These are phyloP conservation scores for Colletotrichum chrysophilum DNA, from an alignment of 2,329 filamentous ascomycete genomes.

Conservation along the genomic window DNA sequence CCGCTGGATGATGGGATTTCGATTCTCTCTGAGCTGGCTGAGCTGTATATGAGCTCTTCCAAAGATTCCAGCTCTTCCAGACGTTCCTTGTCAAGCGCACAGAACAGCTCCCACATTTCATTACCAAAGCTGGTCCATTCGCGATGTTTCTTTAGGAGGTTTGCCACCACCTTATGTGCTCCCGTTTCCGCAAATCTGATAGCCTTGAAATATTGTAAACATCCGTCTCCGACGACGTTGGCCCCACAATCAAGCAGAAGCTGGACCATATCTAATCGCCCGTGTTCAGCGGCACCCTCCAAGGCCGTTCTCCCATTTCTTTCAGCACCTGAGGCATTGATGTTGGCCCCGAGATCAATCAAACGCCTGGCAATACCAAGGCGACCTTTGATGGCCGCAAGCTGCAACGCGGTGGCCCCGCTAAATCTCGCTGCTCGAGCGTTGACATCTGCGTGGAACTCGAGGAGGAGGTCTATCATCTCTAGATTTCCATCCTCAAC, in stretches of 20 bases:
- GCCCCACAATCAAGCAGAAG: fast-evolving
- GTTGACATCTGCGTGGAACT: fast-evolving
- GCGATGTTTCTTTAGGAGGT: fast-evolving
- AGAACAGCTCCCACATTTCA: fast-evolving
- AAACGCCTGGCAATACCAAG: not conserved
- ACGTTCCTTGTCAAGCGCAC: fast-evolving
- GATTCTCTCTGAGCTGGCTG: too few relatives aligned
- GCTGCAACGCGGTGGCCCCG: fast-evolving
- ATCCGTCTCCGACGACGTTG: fast-evolving
- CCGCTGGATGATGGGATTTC: fast-evolving
- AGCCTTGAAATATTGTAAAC: not conserved
- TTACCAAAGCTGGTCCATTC: fast-evolving
- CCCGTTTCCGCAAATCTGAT: fast-evolving
- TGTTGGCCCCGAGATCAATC: fast-evolving
- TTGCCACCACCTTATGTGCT: fast-evolving
- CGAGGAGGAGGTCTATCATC: fast-evolving
- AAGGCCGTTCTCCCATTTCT: fast-evolving
- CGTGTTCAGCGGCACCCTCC: fast-evolving
- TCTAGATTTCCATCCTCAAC: not conserved
- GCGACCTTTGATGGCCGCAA: not conserved
- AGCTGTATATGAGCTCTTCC: too few relatives aligned
- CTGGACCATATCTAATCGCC: fast-evolving
- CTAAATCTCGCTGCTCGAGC: fast-evolving
- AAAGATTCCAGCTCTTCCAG: too few relatives aligned
- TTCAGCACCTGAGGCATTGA: not conserved